Base-by-base conservation (phyloP, 2,329 filamentous ascomycete species). In the Stachybotrys chartarum region DNA sequence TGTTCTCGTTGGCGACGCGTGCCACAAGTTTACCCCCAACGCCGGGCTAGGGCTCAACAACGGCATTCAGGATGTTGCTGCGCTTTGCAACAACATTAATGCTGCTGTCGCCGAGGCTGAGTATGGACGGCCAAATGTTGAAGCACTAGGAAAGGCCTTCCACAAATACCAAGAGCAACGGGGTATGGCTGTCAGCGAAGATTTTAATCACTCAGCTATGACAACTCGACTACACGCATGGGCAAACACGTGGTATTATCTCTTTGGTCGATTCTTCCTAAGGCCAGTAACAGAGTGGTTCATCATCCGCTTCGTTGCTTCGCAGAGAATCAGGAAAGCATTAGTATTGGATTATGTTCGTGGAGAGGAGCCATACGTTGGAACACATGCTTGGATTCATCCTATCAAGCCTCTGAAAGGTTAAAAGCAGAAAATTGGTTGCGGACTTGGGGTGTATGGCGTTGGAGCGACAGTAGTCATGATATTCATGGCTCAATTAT, bases 11-110 rank as follows among this genome's bases (percentile, higher is more conserved):
- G 70, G 70, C 1, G 70, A 73, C 50, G 58, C 70, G 1, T 63
- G 58, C 16, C 68, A 72, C 55, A 71, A 71, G 50, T 66, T 70
- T 53, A 70, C 69, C 1, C 67, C 69, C 0, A 67, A 68, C 45
- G 52, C 64, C 3, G 68, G 66, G 0, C 59, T 64, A 7, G 69
- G 70, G 1, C 61, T 65, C 39, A 70, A 72, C 55, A 64, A 61
- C 47, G 67, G 62, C 2, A 60, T 70, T 7, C 61, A 66, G 45
- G 64, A 67, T n/a, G 45, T 64, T 24, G 59, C 59, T 3, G 56
- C 53, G n/a, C 56, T 65, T 16, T 51, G 54, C 51, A 65, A 64
- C 53, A 35, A 18, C 16, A 47, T 47, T 17, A 50, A 44, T 4
- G 32, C 50, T 18, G 47, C 55, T 32, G 35, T 55, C 18, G 17